Evolutionary conservation across 1,284 basidiomycete genomes (phyloP).

Genomic region (Sanghuangporus weigelae): DNA sequence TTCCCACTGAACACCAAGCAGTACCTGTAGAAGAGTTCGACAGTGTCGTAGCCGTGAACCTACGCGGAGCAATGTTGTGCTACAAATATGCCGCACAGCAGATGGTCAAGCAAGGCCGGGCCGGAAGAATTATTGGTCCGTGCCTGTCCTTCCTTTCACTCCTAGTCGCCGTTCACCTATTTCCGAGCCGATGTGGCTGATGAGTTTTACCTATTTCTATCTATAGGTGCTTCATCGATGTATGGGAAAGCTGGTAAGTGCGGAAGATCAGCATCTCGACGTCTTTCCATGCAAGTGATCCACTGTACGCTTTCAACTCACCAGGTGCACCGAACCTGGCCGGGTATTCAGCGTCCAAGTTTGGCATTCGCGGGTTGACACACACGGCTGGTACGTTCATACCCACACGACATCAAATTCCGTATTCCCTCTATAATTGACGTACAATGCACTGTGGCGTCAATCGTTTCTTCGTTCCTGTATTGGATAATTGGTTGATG

Average conservation of each 20-base stretch:
- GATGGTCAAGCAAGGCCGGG: constrained; percentile 19
- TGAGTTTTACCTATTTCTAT: neutral
- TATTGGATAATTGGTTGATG: neutral
- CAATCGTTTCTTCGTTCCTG: no score
- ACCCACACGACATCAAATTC: neutral
- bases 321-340: constrained; percentile 5
- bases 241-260: constrained; percentile 10
- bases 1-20: neutral
- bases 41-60: constrained; percentile 16
- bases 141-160: neutral
- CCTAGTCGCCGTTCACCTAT: neutral
- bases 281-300: neutral
- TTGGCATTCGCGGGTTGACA: constrained; percentile 11
- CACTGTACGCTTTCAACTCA: no score
- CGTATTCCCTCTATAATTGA: neutral
- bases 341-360: constrained; percentile 13
- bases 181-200: neutral
- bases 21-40: constrained; percentile 14
- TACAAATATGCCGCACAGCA: constrained; percentile 20
- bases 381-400: constrained; percentile 10
- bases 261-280: neutral
- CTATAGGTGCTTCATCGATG: constrained; percentile 8
- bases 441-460: neutral
- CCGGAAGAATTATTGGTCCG: constrained; percentile 16
- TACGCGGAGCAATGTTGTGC: constrained; percentile 19